Evolutionary conservation across 345 rosid species (phyloP).

Genomic region (Linum lewisii): DNA sequence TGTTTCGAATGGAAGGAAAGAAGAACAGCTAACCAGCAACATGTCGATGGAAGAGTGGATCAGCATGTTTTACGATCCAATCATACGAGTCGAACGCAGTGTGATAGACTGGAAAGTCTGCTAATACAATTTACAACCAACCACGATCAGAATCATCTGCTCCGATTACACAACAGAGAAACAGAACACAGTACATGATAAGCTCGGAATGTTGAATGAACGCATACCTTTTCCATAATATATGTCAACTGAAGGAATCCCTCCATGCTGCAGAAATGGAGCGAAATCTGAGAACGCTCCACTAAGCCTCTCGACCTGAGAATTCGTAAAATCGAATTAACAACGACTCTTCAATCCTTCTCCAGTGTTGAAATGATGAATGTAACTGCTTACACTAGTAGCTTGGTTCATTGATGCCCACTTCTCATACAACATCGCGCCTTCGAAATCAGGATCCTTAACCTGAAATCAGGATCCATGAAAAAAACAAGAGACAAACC

Average conservation of each 20-base stretch:
- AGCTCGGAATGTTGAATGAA: no score
- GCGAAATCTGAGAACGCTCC: slow-evolving; percentile 88
- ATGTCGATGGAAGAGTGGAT: slow-evolving; percentile 80
- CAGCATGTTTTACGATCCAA: slow-evolving; percentile 65
- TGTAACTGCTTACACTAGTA: slow-evolving; percentile 27
- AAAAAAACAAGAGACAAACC: slow-evolving; percentile 2
- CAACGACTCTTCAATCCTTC: neutral
- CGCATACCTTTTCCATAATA: slow-evolving; percentile 80
- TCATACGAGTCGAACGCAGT: slow-evolving; percentile 81
- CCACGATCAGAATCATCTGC: neutral
- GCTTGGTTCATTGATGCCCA: slow-evolving; percentile 42
- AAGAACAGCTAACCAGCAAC: slow-evolving; percentile 54
- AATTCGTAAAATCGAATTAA: slow-evolving; percentile 8
- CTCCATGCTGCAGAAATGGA: slow-evolving; percentile 91
- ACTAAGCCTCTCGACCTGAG: slow-evolving; percentile 78
- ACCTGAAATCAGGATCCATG: no score
- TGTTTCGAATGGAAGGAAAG: neutral
- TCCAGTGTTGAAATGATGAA: slow-evolving; percentile 3
- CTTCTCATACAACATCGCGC: slow-evolving; percentile 47
- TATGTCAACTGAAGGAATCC: slow-evolving; percentile 78
- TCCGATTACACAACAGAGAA: no score
- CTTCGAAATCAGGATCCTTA: slow-evolving; percentile 59
- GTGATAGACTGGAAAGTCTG: slow-evolving; percentile 94
- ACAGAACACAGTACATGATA: neutral
- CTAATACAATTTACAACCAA: neutral